Evolutionary conservation across 306 rosid species (phyloP).

Genomic region (Aeschynomene evenia): DNA sequence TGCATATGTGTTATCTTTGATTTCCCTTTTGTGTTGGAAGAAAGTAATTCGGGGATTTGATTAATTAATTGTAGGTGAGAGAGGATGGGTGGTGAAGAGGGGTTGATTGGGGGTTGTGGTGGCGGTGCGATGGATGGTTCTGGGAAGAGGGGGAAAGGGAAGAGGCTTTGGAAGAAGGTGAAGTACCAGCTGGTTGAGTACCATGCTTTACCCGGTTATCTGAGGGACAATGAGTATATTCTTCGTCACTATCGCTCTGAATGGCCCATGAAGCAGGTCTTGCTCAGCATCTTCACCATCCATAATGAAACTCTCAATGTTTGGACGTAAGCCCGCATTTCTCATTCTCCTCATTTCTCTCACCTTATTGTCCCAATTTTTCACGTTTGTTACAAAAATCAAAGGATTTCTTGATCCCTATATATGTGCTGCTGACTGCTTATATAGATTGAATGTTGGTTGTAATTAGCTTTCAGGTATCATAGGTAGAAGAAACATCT

Average conservation of each 20-base stretch:
- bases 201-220: constrained; percentile 75
- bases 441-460: no score
- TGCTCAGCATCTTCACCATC: constrained; percentile 78
- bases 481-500: not conserved
- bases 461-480: not conserved
- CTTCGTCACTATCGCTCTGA: constrained; percentile 79
- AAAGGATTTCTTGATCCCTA: no score
- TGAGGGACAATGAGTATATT: constrained; percentile 88
- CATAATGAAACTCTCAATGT: constrained; percentile 96
- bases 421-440: no score
- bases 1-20: not conserved
- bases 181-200: constrained; percentile 93
- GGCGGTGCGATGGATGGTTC: not conserved
- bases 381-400: not conserved
- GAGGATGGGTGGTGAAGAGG: constrained; percentile 33
- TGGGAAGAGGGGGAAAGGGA: constrained; percentile 61
- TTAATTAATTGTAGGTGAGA: not conserved
- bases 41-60: not conserved
- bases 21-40: not conserved
- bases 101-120: constrained; percentile 6
- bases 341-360: not conserved
- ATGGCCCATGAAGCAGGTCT: constrained; percentile 87
- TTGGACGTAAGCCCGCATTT: constrained; percentile 76
- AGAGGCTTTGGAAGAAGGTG: constrained; percentile 82
- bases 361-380: not conserved